Evolutionary conservation across 306 rosid species (phyloP), one percentile per base, ranked within the genome.

Genomic region (Quercus dentata): DNA sequence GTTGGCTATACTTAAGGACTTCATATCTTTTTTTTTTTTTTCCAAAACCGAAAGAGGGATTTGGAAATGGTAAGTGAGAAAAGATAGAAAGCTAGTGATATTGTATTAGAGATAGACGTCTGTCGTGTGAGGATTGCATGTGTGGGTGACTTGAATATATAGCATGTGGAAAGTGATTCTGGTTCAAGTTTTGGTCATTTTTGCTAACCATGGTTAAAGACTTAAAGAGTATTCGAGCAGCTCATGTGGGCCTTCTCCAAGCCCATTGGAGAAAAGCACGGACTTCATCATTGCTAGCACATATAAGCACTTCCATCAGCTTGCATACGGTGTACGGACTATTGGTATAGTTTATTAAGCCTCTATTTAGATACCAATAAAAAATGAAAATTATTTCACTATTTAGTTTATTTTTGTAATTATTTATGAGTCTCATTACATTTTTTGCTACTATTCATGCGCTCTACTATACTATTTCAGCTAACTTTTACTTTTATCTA

Each of bases 131-230:
- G 51, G 74, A 61, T 54, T n/a, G 25, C 71, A 79, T 44, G 57
- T 54, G 79, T 54, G 79, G 83, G 81, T 76, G 79, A 68, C 78
- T 3, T 64, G 77, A 74, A 79, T 82, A 76, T 92, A 86, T 88
- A 88, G 82, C 23, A 71, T 4, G 54, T 71, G 73, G 30, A 73
- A 80, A 82, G 83, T 69, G 63, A 49, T 3, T 33, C 4, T 35
- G 76, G 84, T 79, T 69, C 38, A 54, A 23, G 58, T 41, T 41
- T 70, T 85, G 82, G 85, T 85, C 64, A 88, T 73, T 19, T 19
- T 74, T 23, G 72, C 35, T 83, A 76, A 84, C 83, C 58, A 79
- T 14, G 75, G 78, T 62, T 75, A 67, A 61, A 65, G 46, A 41
- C 12, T 2, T 65, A 71, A 71, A 65, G 28, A 9, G 10, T 13